Evolutionary conservation across 768 basidiomycete genomes (phyloP).

Genomic region (Candolleomyces eurysporus): DNA sequence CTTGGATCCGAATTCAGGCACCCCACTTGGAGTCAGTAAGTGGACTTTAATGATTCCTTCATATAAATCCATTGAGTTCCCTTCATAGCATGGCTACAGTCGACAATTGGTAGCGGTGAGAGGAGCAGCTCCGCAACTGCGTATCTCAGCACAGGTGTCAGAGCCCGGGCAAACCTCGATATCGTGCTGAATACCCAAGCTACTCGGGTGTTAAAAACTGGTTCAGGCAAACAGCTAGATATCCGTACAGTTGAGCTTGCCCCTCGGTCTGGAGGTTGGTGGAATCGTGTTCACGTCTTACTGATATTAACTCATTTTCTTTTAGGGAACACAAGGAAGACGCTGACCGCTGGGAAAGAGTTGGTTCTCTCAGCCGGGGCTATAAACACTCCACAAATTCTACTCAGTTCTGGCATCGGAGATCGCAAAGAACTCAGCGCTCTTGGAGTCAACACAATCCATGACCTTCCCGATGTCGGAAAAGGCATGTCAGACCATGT

Average conservation of each 20-base stretch:
- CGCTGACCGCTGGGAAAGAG: constrained; percentile 8
- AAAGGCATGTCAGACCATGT: constrained; percentile 26
- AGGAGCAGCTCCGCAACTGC: constrained; percentile 30
- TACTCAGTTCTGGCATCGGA: constrained; percentile 17
- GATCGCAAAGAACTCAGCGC: constrained; percentile 8
- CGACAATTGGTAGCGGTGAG: constrained; percentile 22
- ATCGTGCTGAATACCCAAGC: constrained; percentile 29
- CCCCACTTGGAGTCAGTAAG: constrained; percentile 19
- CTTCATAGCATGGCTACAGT: constrained; percentile 18
- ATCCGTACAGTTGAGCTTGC: constrained; percentile 9
- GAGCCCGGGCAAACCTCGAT: constrained; percentile 26
- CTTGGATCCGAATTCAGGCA: constrained; percentile 27
- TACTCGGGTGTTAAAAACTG: constrained; percentile 20
- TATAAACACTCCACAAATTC: constrained; percentile 14
- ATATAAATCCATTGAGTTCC: too few species aligned
- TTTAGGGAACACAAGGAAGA: neutral
- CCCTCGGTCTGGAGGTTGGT: neutral
- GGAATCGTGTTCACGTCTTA: neutral
- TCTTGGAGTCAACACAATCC: constrained; percentile 21
- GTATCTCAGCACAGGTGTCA: constrained; percentile 23
- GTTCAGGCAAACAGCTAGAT: neutral
- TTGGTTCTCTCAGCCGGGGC: constrained; percentile 14
- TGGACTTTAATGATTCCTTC: too few species aligned
- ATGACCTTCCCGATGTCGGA: constrained; percentile 27
- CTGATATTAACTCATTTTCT: neutral